A percentile compares a stretch with the other conserved stretches of the same genome.
These are phyloP conservation scores for Elsinoe batatas DNA, from an alignment of 2,329 filamentous ascomycete genomes.

Conservation along the genomic window DNA sequence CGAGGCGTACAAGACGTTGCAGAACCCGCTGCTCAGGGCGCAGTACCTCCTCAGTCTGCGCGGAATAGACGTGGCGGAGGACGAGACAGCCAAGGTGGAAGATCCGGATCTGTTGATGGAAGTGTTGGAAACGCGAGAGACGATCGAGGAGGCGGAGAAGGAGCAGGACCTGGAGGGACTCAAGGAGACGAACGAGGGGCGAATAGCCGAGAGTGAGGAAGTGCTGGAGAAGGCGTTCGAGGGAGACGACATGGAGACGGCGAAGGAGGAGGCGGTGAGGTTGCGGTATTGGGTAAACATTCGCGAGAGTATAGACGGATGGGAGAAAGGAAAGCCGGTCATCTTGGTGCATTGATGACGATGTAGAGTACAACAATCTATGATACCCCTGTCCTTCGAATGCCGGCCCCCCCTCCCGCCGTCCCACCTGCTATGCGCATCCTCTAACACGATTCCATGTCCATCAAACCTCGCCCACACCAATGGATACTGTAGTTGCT, in stretches of 20 bases:
- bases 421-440: not conserved
- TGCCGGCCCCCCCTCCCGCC: not conserved
- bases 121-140: constrained; percentile 63
- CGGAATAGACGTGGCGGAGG: constrained; percentile 67
- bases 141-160: constrained; percentile 45
- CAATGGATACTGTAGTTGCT: not conserved
- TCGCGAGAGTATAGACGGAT: constrained; percentile 65
- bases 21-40: constrained; percentile 68
- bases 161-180: constrained; percentile 56
- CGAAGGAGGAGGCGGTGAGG: constrained; percentile 62
- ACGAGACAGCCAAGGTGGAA: constrained; percentile 63
- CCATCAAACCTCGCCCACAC: not conserved
- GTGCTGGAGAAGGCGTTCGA: constrained; percentile 56
- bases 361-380: constrained; percentile 1
- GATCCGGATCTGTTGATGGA: constrained; percentile 64
- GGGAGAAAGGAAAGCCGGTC: constrained; percentile 67
- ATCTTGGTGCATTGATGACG: constrained; percentile 43
- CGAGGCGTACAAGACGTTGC: constrained; percentile 79
- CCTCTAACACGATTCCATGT: not conserved
- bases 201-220: constrained; percentile 55
- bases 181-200: constrained; percentile 54
- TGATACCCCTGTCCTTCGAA: constrained; percentile 13
- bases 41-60: constrained; percentile 70
- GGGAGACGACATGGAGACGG: constrained; percentile 53
- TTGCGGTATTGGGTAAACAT: constrained; percentile 90